phyloP scores from a whole-genome alignment of 1,284 basidiomycete species.

The Marasmius oreades region DNA sequence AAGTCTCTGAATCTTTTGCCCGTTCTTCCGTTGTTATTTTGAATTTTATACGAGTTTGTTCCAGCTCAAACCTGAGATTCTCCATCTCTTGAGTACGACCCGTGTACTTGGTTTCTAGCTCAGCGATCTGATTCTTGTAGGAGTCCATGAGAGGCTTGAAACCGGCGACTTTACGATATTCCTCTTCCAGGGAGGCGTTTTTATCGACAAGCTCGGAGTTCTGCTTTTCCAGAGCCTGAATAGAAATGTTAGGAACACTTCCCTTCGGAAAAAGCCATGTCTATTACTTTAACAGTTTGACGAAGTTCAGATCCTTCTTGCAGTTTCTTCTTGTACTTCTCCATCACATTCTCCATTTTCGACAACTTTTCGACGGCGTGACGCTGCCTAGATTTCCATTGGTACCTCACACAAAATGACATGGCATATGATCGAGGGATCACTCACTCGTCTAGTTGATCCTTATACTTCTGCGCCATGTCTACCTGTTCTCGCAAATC shows the following conservation, averaged over 20 bases:
- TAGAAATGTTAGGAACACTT: slow-evolving; percentile 6
- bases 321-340: slow-evolving; percentile 98
- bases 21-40: slow-evolving; percentile 70
- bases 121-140: slow-evolving; percentile 85
- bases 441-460: slow-evolving; percentile 90
- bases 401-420: not conserved
- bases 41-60: slow-evolving; percentile 68
- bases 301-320: slow-evolving; percentile 91
- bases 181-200: slow-evolving; percentile 87
- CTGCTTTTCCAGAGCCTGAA: slow-evolving; percentile 84
- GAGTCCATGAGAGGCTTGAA: slow-evolving; percentile 91
- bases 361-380: slow-evolving; percentile 89
- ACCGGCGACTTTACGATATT: slow-evolving; percentile 81
- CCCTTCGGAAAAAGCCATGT: not conserved
- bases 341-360: slow-evolving; percentile 96
- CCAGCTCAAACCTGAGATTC: slow-evolving; percentile 71
- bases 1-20: slow-evolving; percentile 77
- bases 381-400: slow-evolving; percentile 55
- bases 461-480: slow-evolving; percentile 78
- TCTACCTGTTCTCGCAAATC: slow-evolving; percentile 81
- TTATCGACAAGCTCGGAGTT: slow-evolving; percentile 90
- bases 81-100: slow-evolving; percentile 69
- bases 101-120: slow-evolving; percentile 73
- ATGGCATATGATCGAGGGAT: not conserved
- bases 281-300: slow-evolving; percentile 75